These are phyloP conservation scores for Rheum nobile DNA, from an alignment of 148 eudicot genomes.

Conservation along the genomic window DNA sequence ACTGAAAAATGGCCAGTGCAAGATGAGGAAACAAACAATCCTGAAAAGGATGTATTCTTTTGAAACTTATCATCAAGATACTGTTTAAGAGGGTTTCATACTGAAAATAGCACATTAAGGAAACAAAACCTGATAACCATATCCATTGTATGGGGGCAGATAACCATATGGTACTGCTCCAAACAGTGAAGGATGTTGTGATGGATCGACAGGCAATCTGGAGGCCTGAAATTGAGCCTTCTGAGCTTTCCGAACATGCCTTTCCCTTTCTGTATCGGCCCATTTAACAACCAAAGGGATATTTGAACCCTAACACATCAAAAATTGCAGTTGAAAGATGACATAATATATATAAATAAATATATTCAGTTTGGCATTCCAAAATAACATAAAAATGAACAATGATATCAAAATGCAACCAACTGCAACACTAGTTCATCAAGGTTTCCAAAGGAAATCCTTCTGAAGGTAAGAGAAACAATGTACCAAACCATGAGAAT, in stretches of 20 bases:
- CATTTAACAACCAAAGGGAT: constrained; percentile 65
- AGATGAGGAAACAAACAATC: constrained; percentile 4
- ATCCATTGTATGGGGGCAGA: constrained; percentile 49
- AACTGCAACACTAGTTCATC: not conserved
- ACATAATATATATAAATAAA: too few relatives aligned
- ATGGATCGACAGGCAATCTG: constrained; percentile 21
- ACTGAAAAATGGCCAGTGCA: not conserved
- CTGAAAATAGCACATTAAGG: not conserved
- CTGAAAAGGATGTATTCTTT: too few relatives aligned
- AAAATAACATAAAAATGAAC: not conserved
- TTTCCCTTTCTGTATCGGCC: constrained; percentile 80
- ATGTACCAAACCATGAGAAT: not conserved
- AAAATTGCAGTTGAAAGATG: constrained; percentile 1
- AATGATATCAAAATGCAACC: not conserved
- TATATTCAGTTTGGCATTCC: not conserved
- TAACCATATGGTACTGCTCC: constrained; percentile 55
- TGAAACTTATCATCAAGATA: not conserved
- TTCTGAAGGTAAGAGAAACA: not conserved
- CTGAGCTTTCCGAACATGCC: constrained; percentile 56
- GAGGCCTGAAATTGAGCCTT: constrained; percentile 37
- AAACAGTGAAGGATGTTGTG: constrained; percentile 33
- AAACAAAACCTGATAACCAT: constrained; percentile 81
- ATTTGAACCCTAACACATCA: constrained; percentile 12
- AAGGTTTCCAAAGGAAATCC: not conserved
- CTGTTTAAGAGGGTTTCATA: not conserved